Conservation (phyloP, 2,329 filamentous ascomycete species). For the Penicillium aurantiogriseum region DNA sequence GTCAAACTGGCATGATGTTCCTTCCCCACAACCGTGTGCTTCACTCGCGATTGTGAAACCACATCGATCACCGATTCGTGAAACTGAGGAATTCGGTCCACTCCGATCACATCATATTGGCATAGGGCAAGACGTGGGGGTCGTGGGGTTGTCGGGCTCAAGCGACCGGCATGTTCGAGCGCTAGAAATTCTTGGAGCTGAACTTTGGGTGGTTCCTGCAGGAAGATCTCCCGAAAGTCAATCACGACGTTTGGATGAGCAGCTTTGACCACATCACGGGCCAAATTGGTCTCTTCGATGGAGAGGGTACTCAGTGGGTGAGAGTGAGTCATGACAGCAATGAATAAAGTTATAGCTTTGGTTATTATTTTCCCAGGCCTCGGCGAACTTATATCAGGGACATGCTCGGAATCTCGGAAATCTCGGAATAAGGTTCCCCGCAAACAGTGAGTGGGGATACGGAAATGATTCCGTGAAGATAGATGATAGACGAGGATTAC, state of each 20-base stretch:
- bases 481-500: not conserved
- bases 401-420: constrained; percentile 4
- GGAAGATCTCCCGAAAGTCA: constrained; percentile 52
- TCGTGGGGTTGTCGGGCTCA: constrained; percentile 42
- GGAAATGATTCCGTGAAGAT: constrained; percentile 4
- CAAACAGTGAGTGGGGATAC: not conserved
- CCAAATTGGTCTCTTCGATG: constrained; percentile 33
- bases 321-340: constrained; percentile 27
- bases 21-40: constrained; percentile 49
- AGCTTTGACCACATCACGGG: constrained; percentile 34
- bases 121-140: constrained; percentile 54
- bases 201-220: constrained; percentile 52
- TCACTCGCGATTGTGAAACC: constrained; percentile 41
- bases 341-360: not conserved
- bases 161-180: constrained; percentile 48
- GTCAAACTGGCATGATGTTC: constrained; percentile 51
- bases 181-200: constrained; percentile 50
- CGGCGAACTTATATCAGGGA: not conserved
- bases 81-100: constrained; percentile 53
- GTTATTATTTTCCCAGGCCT: not conserved
- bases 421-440: not conserved
- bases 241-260: constrained; percentile 33
- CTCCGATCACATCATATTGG: constrained; percentile 57
- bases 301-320: constrained; percentile 39
- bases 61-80: constrained; percentile 56